Conservation (phyloP, 2,329 filamentous ascomycete species). For the Neospermospora avenae region DNA sequence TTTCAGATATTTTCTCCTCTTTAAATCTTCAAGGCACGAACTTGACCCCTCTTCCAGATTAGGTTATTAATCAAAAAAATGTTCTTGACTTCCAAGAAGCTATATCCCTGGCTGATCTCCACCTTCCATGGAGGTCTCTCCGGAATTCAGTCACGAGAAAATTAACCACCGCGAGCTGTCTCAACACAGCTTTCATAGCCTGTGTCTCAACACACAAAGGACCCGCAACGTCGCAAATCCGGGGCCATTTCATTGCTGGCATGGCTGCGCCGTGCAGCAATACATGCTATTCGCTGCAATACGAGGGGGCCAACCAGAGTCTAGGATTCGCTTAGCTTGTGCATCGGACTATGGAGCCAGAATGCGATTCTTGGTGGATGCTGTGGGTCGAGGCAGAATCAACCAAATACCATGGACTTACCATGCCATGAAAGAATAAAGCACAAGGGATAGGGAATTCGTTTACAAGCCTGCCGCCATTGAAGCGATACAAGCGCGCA, state of each 20-base stretch:
- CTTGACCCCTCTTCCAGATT: no score
- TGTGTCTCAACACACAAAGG: background rate
- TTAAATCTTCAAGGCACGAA: no score
- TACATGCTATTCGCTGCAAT: background rate
- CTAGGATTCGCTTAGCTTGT: background rate
- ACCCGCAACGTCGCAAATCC: background rate
- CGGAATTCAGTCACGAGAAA: no score
- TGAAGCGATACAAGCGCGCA: constrained; percentile 11
- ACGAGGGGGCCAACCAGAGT: background rate
- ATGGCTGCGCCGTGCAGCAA: background rate
- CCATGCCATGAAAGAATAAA: background rate
- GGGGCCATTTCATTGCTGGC: background rate
- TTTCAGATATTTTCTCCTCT: no score
- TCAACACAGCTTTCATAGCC: background rate
- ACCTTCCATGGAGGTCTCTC: no score
- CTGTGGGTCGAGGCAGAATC: background rate
- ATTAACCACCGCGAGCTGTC: background rate
- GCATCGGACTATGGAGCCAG: background rate
- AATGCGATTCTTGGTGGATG: background rate
- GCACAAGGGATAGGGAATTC: background rate
- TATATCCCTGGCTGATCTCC: no score
- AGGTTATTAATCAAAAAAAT: no score
- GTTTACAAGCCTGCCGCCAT: constrained; percentile 2
- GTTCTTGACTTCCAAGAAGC: no score
- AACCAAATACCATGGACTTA: background rate